Evolutionary conservation across 2,329 filamentous ascomycete genomes (phyloP), one percentile per base, ranked within the genome.

Genomic region (Tolypocladium endophyticum): DNA sequence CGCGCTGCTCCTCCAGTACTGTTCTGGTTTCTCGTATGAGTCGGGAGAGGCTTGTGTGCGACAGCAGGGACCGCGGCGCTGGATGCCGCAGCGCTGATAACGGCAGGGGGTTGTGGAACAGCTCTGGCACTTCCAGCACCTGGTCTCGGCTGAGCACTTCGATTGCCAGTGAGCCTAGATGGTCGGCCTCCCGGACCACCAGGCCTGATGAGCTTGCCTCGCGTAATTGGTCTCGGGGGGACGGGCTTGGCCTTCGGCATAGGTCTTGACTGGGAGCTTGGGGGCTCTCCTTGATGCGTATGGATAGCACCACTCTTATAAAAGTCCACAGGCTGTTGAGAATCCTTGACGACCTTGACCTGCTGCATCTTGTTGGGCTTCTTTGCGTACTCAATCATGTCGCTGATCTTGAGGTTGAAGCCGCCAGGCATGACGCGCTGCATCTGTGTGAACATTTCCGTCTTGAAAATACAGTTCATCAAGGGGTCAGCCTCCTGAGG

Each of bases 231-330:
- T 67, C 92, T 89, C 18, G 90, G 88, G 47, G 92, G 86, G 28
- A 96, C 83, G 50, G 90, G 89, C 73, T 93, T 97, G 62, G 86
- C 88, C 72, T 90, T 91, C 0, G 94, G 94, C 58, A 91, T 96
- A 1, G 91, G 90, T 65, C 82, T 87, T 7, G 93, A 97, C 9
- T 85, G 79, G 0, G 92, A 96, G 70, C 84, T 92, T 12, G 93
- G 82, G 30, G 91, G 83, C 74, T 97, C 90, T 64, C 94, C 94
- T 52, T 82, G 85, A 53, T 87, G 87, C 0, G 92, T 96, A 72
- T 97, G 94, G 58, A 99, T 86, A 20, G 87, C 87, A 61, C 90
- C 87, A 72, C 92, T 97, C 83, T 99, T 99, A 80, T 99, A 99
- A 63, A 86, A 83, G 73, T 99, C 94, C 55, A 87, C 87, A 4